Percentiles rank a stretch among this genome's conserved stretches.
These are phyloP conservation scores for Chrysoporthe puriensis DNA, from an alignment of 2,329 filamentous ascomycete species.

Conservation along the genomic window DNA sequence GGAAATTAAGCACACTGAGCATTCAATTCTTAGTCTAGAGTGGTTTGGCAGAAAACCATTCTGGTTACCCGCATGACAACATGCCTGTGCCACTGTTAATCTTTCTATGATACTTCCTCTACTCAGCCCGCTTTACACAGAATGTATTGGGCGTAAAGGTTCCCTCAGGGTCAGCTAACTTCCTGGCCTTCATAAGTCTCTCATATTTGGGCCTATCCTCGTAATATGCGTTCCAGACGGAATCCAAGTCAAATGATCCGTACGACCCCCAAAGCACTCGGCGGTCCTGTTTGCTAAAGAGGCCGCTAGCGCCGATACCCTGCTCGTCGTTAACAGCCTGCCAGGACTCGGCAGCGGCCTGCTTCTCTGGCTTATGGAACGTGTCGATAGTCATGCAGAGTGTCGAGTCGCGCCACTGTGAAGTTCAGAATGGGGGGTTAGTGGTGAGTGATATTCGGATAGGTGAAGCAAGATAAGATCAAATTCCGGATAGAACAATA, in stretches of 20 bases:
- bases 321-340: constrained; percentile 45
- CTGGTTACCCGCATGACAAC: no score
- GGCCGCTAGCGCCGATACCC: constrained; percentile 33
- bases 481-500: background rate
- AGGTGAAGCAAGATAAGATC: no score
- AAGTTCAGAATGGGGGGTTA: background rate
- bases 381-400: constrained; percentile 46
- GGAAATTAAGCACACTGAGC: no score
- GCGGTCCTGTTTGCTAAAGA: constrained; percentile 43
- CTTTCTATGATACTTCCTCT: background rate
- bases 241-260: constrained; percentile 42
- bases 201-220: constrained; percentile 42
- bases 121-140: constrained; percentile 10
- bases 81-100: background rate
- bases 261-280: constrained; percentile 46
- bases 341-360: constrained; percentile 44
- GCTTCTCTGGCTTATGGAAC: constrained; percentile 44
- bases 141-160: constrained; percentile 44
- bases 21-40: no score
- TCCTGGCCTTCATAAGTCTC: constrained; percentile 36
- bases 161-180: constrained; percentile 40
- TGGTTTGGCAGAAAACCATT: no score
- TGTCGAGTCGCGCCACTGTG: constrained; percentile 48
- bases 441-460: background rate
- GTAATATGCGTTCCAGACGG: constrained; percentile 42